Conservation (phyloP, 1,139 yeast genomes). For the Blastobotrys malaysiensis region DNA sequence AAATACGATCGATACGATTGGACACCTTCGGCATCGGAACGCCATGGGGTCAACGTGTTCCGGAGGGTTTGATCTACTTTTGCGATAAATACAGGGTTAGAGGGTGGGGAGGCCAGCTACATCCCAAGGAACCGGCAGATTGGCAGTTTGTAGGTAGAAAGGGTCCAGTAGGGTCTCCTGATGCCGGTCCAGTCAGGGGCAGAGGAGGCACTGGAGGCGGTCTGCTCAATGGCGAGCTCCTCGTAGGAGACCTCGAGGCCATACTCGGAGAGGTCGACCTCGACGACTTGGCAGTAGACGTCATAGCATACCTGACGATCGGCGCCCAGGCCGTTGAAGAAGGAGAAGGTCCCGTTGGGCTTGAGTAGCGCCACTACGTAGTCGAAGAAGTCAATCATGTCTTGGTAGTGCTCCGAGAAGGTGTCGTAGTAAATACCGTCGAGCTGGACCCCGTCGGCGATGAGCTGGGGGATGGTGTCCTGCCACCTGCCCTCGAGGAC, state of each 20-base stretch:
- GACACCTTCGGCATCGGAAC: not conserved
- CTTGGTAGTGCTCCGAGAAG: constrained; percentile 80
- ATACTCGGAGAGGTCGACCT: constrained; percentile 70
- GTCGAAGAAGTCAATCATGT: constrained; percentile 83
- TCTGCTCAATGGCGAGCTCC: constrained; percentile 25
- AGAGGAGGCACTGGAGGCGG: not conserved
- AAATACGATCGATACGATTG: not conserved
- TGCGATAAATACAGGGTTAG: not conserved
- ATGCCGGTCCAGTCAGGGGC: constrained; percentile 61
- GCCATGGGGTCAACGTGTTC: no score
- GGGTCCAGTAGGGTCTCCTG: constrained; percentile 63
- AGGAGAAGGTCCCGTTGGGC: constrained; percentile 65
- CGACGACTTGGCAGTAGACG: constrained; percentile 78
- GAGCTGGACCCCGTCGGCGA: constrained; percentile 66
- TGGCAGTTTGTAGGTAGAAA: constrained; percentile 22
- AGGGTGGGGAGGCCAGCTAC: not conserved
- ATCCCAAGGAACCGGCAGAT: constrained; percentile 12
- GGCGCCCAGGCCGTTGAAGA: constrained; percentile 95
- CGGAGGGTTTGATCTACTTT: not conserved
- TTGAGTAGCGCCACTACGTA: constrained; percentile 72
- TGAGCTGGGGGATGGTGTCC: constrained; percentile 59
- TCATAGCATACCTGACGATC: constrained; percentile 85
- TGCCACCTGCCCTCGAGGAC: constrained; percentile 91
- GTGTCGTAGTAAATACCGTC: constrained; percentile 94
- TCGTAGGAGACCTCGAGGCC: constrained; percentile 60